Conservation (phyloP, 305 asterid genomes). For the Fraxinus angustifolia region DNA sequence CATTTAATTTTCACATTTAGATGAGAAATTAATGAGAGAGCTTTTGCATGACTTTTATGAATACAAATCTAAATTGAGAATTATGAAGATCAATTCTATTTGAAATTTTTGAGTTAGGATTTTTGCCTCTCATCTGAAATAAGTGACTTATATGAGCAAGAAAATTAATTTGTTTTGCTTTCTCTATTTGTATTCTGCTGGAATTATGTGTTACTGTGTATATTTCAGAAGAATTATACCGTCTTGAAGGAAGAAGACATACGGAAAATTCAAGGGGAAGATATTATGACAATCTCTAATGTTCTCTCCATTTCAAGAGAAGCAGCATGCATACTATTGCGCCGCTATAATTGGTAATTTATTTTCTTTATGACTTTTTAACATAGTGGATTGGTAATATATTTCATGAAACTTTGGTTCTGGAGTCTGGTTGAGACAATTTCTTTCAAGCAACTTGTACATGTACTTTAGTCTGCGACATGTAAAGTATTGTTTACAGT, state of each 20-base stretch:
- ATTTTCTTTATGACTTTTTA: slow-evolving; percentile 12
- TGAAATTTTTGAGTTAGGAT: neutral
- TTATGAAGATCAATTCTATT: neutral
- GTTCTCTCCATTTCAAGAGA: slow-evolving; percentile 77
- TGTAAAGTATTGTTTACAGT: slow-evolving; percentile 13
- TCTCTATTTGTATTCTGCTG: slow-evolving; percentile 5
- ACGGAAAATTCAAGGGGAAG: slow-evolving; percentile 62
- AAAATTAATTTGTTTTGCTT: slow-evolving; percentile 6
- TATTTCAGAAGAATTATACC: slow-evolving; percentile 69
- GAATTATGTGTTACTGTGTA: slow-evolving; percentile 9
- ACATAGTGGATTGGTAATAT: neutral
- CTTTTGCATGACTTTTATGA: neutral
- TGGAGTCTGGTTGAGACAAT: neutral
- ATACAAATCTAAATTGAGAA: neutral
- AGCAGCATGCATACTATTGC: slow-evolving; percentile 73
- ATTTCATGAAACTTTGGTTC: neutral
- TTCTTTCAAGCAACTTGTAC: neutral
- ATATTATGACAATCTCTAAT: slow-evolving; percentile 56
- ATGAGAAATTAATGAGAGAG: neutral
- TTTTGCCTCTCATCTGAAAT: neutral
- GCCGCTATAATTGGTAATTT: slow-evolving; percentile 72
- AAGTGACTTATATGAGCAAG: slow-evolving; percentile 4
- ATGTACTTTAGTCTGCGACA: slow-evolving; percentile 11
- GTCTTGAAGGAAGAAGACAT: slow-evolving; percentile 76
- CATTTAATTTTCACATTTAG: neutral